Evolutionary conservation across 2,329 filamentous ascomycete species (phyloP), one percentile per base, ranked within the genome.

Genomic region (Samsoniella hepiali): DNA sequence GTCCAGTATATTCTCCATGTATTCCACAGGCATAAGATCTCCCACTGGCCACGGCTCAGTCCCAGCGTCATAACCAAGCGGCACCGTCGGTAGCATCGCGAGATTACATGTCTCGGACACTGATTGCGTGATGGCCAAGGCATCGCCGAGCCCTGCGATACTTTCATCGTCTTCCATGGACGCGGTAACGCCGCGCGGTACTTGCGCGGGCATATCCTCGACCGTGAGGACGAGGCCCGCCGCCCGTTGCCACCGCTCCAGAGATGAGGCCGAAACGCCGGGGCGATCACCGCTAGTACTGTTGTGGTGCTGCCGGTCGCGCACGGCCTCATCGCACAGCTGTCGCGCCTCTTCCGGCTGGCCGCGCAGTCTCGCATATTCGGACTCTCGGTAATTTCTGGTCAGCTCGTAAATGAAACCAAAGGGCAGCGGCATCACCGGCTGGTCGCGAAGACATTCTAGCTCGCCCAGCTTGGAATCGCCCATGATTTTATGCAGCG

Each of bases 221-320:
- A 49, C 22, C n/a, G 45, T n/a, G 45, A 5, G 8, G 34, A n/a
- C 34, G 7, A 62, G 51, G 3, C 60, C 60, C 40, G 53, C 53
- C 3, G 42, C 42, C 27, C 42, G 42, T 34, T 44, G 51, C 60
- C 60, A 62, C 7, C 47, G 60, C 51, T 38, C 51, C 31, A 62
- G 53, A 62, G 60, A 53, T 62, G 44, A 62, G 42, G 60, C 53
- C 60, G 60, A 62, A 62, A 62, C 51, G 11, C 60, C 60, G 60
- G 60, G 13, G n/a, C 42, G 60, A 40, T 53, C 45, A 44, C 38
- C 32, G 38, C 38, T 45, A 34, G 44, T 6, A 29, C 29, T n/a
- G 31, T 44, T 5, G 27, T 31, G 49, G 1, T 51, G 45, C 29
- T 9, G 5, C 56, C 5, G n/a, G 13, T 54, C 31, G 34, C 49